Evolutionary conservation across 1,284 basidiomycete species (phyloP), one percentile per base, ranked within the genome.

Genomic region (Ustilago nuda): DNA sequence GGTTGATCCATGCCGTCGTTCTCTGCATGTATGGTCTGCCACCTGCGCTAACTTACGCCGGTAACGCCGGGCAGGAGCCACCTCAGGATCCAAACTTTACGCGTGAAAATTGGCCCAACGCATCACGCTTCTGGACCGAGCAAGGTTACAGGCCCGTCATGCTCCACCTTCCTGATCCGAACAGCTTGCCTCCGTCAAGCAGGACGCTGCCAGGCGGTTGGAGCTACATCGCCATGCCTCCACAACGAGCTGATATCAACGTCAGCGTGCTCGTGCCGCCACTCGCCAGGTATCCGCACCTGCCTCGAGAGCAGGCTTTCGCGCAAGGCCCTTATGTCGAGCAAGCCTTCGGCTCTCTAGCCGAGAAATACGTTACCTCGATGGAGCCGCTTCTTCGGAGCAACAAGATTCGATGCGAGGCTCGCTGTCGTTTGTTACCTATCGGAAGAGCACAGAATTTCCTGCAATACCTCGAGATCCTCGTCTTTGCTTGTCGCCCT

Each of bases 401-500:
- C 39, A 70, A 75, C 51, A 68, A 67, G 68, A 60, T 82, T 37
- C 67, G 71, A 27, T 71, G 64, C 46, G 78, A 80, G 52, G 80
- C 80, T 19, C 74, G 81, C n/a, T 76, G 72, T 32, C 67, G 70
- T 8, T 59, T 80, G 51, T 70, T 78, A 1, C 65, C 64, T n/a
- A 36, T 41, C n/a, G 69, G 65, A 8, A 58, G 73, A 19, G 67
- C 68, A 17, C 65, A 74, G 48, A 71, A 73, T 54, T 82, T 79
- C 36, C 92, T 94, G 66, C 88, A 94, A 43, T 90, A 92, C 32
- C 88, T 98, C 51, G 92, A 93, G 83, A 89, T 98, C 83, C 90
- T 98, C 36, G 90, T 98, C 35, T 97, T 94, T 86, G 95, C 94
- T 13, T 92, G 94, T 6, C 95, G 95, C 78, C 92, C 93, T 41